phyloP scores from a whole-genome alignment of 176 grass and related monocot species.

The Avena insularis region DNA sequence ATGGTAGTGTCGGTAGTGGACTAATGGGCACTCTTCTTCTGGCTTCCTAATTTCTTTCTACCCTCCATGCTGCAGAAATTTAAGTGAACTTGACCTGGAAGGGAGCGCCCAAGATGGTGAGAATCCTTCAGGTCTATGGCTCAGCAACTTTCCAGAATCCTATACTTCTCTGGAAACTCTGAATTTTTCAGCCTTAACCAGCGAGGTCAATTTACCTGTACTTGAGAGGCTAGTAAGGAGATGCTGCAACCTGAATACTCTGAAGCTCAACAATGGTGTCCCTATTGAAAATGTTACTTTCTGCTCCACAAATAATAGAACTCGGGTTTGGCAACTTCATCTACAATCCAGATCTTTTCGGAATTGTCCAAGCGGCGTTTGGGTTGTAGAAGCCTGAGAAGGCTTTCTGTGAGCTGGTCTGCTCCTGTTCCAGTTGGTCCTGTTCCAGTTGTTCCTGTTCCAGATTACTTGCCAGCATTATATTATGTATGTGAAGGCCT shows the following conservation, averaged over 20 bases:
- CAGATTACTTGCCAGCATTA: conserved; percentile 59
- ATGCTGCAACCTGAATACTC: conserved; percentile 63
- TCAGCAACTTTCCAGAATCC: conserved; percentile 63
- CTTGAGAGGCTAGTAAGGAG: conserved; percentile 62
- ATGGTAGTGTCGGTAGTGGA: neutral
- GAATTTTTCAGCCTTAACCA: neutral
- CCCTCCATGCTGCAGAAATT: conserved; percentile 45
- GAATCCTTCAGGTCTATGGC: conserved; percentile 49
- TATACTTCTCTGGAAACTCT: conserved; percentile 48
- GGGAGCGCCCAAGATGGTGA: conserved; percentile 56
- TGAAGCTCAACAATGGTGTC: conserved; percentile 58
- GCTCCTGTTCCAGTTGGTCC: neutral
- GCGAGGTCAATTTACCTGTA: conserved; percentile 56
- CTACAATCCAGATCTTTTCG: conserved; percentile 56
- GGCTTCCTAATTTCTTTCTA: conserved; percentile 23
- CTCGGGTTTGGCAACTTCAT: conserved; percentile 63
- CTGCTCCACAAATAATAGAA: conserved; percentile 61
- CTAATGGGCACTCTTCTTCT: conserved; percentile 2
- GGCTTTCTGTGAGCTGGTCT: conserved; percentile 63
- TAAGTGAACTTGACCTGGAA: conserved; percentile 61
- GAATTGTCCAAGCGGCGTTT: conserved; percentile 57
- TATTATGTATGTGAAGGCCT: conserved; percentile 67
- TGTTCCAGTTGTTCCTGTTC: neutral
- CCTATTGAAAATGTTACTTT: conserved; percentile 60
- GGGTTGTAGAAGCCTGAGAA: conserved; percentile 60